phyloP scores from a whole-genome alignment of 148 eudicot species.

The Cornus suecica region DNA sequence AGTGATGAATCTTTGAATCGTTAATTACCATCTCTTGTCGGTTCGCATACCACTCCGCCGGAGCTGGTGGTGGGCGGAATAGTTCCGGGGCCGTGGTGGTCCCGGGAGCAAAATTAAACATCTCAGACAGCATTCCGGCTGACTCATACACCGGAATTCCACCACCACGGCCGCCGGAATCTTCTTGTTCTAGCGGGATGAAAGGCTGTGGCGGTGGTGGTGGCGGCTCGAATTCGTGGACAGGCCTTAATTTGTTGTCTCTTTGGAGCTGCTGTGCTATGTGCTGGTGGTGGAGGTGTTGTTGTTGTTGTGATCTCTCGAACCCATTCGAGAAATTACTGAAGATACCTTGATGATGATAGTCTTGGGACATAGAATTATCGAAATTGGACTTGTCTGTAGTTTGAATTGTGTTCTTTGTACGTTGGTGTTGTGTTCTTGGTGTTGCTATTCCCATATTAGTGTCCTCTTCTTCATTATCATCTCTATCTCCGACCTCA shows the following conservation, averaged over 20 bases:
- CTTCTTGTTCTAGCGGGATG: conserved; percentile 22
- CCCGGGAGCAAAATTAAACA: conserved; percentile 30
- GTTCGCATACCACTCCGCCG: conserved; percentile 21
- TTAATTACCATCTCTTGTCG: conserved; percentile 16
- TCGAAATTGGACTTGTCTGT: neutral
- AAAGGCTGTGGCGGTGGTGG: conserved; percentile 22
- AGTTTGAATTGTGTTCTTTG: neutral
- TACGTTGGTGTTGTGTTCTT: conserved; percentile 13
- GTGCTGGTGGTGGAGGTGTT: conserved; percentile 6
- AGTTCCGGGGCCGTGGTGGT: conserved; percentile 23
- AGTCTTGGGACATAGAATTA: conserved; percentile 72
- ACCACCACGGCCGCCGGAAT: conserved; percentile 16
- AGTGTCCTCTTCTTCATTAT: conserved; percentile 25
- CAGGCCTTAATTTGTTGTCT: conserved; percentile 22
- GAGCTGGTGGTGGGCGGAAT: conserved; percentile 16
- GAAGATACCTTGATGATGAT: conserved; percentile 43
- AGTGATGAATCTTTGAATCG: conserved; percentile 19
- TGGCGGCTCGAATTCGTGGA: conserved; percentile 26
- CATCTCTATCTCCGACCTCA: conserved; percentile 13
- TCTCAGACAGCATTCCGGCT: conserved; percentile 36
- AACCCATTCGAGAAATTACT: conserved; percentile 49
- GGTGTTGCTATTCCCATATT: conserved; percentile 35
- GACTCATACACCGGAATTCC: conserved; percentile 30
- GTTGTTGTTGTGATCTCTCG: conserved; percentile 30
- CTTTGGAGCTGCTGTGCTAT: conserved; percentile 34